These are phyloP conservation scores for Pythium apleroticum DNA, from an alignment of 352 stramenopile species.

Conservation along the genomic window DNA sequence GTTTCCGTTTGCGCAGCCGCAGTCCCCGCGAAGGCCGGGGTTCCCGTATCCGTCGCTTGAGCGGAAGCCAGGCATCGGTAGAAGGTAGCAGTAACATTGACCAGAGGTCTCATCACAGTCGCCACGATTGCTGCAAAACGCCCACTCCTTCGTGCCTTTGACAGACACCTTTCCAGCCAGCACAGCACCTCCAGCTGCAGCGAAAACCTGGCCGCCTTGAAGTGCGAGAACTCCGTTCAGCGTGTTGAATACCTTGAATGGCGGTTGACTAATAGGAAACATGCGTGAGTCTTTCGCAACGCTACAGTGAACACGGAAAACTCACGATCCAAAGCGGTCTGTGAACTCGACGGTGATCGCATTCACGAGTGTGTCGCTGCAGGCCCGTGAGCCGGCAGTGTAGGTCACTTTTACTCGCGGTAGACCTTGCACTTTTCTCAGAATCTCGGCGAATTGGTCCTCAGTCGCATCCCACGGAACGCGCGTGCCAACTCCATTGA, in stretches of 20 bases:
- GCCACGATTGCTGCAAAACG: constrained; percentile 86
- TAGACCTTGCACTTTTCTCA: constrained; percentile 39
- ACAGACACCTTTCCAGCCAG: constrained; percentile 50
- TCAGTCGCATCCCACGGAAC: constrained; percentile 61
- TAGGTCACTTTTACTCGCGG: constrained; percentile 54
- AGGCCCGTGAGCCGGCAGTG: constrained; percentile 35
- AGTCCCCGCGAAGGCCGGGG: constrained; percentile 87
- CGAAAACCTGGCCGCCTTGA: constrained; percentile 51
- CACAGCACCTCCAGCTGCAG: constrained; percentile 37
- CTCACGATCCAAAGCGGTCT: constrained; percentile 58
- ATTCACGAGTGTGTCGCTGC: constrained; percentile 41
- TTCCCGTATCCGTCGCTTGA: constrained; percentile 88
- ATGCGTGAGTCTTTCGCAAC: neutral
- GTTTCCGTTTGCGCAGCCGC: constrained; percentile 82
- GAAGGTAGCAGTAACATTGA: constrained; percentile 52
- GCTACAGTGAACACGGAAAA: neutral
- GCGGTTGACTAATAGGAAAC: constrained; percentile 38
- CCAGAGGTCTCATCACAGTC: constrained; percentile 73
- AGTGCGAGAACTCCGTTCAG: constrained; percentile 38
- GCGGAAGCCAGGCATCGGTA: constrained; percentile 77
- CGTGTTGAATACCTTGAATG: constrained; percentile 54
- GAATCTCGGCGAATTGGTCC: constrained; percentile 45
- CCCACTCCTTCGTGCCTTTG: constrained; percentile 88
- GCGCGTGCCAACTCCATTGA: constrained; percentile 47
- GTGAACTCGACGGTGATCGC: constrained; percentile 68